Percentiles rank a stretch among this genome's conserved stretches.
These are phyloP conservation scores for Backusella tarrabulga DNA, from an alignment of 192 early-diverging fungal species.

Conservation along the genomic window DNA sequence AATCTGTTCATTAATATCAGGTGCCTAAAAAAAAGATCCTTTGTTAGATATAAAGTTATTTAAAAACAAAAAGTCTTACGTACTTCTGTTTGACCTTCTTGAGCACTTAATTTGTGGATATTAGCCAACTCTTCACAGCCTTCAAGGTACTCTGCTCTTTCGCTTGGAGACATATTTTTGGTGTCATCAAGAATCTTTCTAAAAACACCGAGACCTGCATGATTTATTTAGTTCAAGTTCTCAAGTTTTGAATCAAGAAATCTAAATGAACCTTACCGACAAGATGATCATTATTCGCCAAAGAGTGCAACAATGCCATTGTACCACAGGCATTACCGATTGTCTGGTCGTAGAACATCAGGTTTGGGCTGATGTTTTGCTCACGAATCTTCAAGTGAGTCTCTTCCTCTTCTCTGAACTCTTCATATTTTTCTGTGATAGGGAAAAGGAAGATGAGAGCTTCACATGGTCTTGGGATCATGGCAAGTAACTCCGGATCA, in stretches of 20 bases:
- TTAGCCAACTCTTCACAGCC: slow-evolving; percentile 49
- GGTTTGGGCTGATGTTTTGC: slow-evolving; percentile 49
- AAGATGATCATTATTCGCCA: slow-evolving; percentile 71
- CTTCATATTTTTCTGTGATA: slow-evolving; percentile 57
- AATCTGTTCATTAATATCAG: slow-evolving; percentile 68
- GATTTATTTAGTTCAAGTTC: background rate
- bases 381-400: slow-evolving; percentile 42
- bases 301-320: slow-evolving; percentile 87
- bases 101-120: slow-evolving; percentile 53
- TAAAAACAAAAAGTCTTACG: background rate
- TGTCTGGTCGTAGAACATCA: slow-evolving; percentile 84
- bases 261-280: slow-evolving; percentile 18
- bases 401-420: slow-evolving; percentile 47
- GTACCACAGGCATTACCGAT: slow-evolving; percentile 93
- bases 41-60: background rate
- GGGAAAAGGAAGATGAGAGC: slow-evolving; percentile 90
- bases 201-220: slow-evolving; percentile 52
- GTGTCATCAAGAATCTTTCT: slow-evolving; percentile 64
- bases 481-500: slow-evolving; percentile 74
- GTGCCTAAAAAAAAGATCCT: slow-evolving; percentile 40
- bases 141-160: slow-evolving; percentile 74
- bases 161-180: slow-evolving; percentile 59
- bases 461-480: slow-evolving; percentile 76
- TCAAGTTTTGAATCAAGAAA: background rate
- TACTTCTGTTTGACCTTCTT: slow-evolving; percentile 59